These are phyloP conservation scores for Leonotis leonurus DNA, from an alignment of 257 asterid genomes.

Conservation along the genomic window DNA sequence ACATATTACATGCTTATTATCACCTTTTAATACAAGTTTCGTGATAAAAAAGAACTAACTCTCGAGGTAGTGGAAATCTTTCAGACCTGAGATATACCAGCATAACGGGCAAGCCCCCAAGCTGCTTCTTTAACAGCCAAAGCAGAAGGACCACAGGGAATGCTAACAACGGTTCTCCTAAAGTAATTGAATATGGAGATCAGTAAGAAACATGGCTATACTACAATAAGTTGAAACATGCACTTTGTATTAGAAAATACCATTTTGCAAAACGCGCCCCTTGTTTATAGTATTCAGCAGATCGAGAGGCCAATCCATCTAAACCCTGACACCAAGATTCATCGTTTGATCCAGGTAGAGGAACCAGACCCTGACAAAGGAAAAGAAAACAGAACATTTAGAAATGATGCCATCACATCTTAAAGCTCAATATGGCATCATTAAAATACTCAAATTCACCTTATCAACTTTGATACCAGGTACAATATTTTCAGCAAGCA, in stretches of 20 bases:
- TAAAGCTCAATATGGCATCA: background rate
- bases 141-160: conserved; percentile 92
- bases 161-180: conserved; percentile 97
- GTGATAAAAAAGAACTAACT: background rate
- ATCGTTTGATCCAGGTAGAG: conserved; percentile 73
- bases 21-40: background rate
- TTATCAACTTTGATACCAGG: conserved; percentile 98
- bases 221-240: background rate
- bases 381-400: background rate
- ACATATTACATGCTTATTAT: background rate
- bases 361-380: conserved; percentile 74
- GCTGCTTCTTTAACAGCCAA: conserved; percentile 96
- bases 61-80: background rate
- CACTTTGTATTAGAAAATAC: conserved; percentile 15
- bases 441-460: conserved; percentile 28
- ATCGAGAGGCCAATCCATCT: conserved; percentile 91
- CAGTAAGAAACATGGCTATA: background rate
- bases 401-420: background rate
- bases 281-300: conserved; percentile 92
- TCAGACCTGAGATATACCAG: conserved; percentile 82
- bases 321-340: conserved; percentile 99
- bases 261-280: conserved; percentile 87
- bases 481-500: conserved; percentile 60
- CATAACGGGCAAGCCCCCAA: conserved; percentile 97
- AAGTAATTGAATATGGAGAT: background rate